A percentile compares a stretch with the other conserved stretches of the same genome.
These are phyloP conservation scores for Naganishia randhawae DNA, from an alignment of 768 basidiomycete genomes.

Conservation along the genomic window DNA sequence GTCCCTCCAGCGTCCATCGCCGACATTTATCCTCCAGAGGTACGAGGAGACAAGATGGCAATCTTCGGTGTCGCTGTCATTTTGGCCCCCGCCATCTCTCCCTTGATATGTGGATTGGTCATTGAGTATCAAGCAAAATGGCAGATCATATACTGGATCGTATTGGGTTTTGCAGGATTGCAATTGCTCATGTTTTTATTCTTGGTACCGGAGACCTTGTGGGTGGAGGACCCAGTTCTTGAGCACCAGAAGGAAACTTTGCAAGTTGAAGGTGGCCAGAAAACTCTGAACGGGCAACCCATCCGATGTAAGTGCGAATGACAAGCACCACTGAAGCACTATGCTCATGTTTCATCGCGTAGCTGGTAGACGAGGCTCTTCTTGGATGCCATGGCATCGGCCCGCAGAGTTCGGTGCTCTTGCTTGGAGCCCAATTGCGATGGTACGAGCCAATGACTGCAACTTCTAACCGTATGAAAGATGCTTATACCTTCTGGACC, in stretches of 20 bases:
- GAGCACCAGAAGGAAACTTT: slow-evolving; percentile 16
- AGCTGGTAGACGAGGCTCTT: slow-evolving; percentile 27
- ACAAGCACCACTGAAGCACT: not conserved
- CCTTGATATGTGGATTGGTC: slow-evolving; percentile 36
- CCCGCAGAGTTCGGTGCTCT: slow-evolving; percentile 33
- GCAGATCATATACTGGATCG: slow-evolving; percentile 38
- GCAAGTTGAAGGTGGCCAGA: slow-evolving; percentile 13
- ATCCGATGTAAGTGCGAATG: slow-evolving; percentile 8
- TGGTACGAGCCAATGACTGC: slow-evolving; percentile 31
- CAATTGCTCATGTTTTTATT: slow-evolving; percentile 34
- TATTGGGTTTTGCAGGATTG: slow-evolving; percentile 32
- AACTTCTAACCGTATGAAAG: no score
- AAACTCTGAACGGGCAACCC: slow-evolving; percentile 17
- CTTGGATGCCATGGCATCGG: slow-evolving; percentile 39
- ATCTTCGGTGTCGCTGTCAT: slow-evolving; percentile 33
- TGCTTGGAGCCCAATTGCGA: slow-evolving; percentile 30
- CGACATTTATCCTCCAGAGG: slow-evolving; percentile 36
- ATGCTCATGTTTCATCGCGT: not conserved
- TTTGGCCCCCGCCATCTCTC: slow-evolving; percentile 35
- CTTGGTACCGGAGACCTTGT: slow-evolving; percentile 40
- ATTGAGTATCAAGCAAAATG: slow-evolving; percentile 31
- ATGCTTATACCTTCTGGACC: not conserved
- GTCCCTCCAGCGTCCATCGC: slow-evolving; percentile 36
- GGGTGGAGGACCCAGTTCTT: slow-evolving; percentile 27
- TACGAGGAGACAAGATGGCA: slow-evolving; percentile 36